These are phyloP conservation scores for Speleostelium caveatum DNA, from an alignment of 78 protist genomes.

Conservation along the genomic window DNA sequence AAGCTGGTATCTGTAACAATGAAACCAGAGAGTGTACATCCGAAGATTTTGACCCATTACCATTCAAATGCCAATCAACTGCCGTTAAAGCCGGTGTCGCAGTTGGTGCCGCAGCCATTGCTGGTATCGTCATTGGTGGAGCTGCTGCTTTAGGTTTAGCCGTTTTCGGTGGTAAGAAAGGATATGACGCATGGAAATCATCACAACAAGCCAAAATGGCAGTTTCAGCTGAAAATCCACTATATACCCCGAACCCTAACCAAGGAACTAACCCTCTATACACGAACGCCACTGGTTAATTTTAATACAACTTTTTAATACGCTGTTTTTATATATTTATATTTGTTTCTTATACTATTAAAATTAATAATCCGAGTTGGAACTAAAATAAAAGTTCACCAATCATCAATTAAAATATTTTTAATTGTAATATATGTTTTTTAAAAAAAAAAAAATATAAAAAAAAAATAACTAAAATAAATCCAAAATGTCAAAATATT, in stretches of 20 bases:
- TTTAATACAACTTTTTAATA: too few species aligned
- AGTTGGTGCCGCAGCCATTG: conserved; percentile 65
- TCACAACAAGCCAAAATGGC: conserved; percentile 23
- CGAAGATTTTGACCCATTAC: conserved; percentile 21
- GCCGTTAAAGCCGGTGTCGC: conserved; percentile 62
- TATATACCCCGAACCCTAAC: conserved; percentile 46
- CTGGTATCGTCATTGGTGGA: conserved; percentile 70
- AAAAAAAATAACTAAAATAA: too few species aligned
- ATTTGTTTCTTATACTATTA: too few species aligned
- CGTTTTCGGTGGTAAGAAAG: conserved; percentile 45
- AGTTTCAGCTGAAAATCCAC: conserved; percentile 41
- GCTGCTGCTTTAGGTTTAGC: conserved; percentile 60
- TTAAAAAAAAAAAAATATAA: too few species aligned
- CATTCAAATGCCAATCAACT: conserved; percentile 57
- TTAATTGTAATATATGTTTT: too few species aligned
- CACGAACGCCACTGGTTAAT: too few species aligned
- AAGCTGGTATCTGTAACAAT: conserved; percentile 61
- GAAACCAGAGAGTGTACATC: conserved; percentile 6
- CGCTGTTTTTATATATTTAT: too few species aligned
- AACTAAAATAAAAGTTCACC: too few species aligned
- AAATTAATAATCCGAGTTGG: too few species aligned
- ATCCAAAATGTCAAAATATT: too few species aligned
- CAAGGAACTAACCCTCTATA: conserved; percentile 65
- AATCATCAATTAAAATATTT: too few species aligned
- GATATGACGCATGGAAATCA: conserved; percentile 54